These are phyloP conservation scores for Betula pendula DNA, from an alignment of 306 rosid genomes.

Conservation along the genomic window DNA sequence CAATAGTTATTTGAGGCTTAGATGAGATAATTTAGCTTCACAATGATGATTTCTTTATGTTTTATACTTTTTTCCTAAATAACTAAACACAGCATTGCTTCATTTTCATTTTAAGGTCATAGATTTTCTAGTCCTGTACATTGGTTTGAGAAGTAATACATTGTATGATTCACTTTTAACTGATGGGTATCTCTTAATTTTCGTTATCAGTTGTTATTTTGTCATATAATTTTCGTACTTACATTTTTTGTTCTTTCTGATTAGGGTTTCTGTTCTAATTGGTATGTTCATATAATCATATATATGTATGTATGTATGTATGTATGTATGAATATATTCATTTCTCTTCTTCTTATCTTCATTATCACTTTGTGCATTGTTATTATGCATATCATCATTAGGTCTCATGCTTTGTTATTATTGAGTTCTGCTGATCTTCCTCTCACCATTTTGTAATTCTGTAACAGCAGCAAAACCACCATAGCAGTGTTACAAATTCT, in stretches of 20 bases:
- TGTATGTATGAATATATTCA: too few relatives aligned
- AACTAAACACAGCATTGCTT: not conserved
- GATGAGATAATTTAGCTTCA: slow-evolving; percentile 2
- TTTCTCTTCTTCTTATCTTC: too few relatives aligned
- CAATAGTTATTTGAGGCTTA: not conserved
- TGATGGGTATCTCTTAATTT: not conserved
- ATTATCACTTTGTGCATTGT: not conserved
- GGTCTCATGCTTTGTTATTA: slow-evolving; percentile 1
- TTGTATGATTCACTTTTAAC: not conserved
- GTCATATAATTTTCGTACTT: not conserved
- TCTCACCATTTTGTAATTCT: not conserved
- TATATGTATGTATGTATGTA: too few relatives aligned
- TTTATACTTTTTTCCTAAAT: not conserved
- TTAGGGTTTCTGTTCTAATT: too few relatives aligned
- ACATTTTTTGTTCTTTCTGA: too few relatives aligned
- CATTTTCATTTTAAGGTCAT: not conserved
- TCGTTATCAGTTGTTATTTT: not conserved
- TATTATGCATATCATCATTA: not conserved
- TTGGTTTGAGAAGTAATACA: not conserved
- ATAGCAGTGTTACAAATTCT: not conserved
- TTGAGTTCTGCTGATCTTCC: slow-evolving; percentile 3
- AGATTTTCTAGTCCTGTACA: not conserved
- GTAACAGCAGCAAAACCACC: not conserved
- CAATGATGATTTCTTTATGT: not conserved
- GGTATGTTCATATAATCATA: too few relatives aligned